Evolutionary conservation across 2,329 filamentous ascomycete genomes (phyloP), one percentile per base, ranked within the genome.

Genomic region (Graphium sp.): DNA sequence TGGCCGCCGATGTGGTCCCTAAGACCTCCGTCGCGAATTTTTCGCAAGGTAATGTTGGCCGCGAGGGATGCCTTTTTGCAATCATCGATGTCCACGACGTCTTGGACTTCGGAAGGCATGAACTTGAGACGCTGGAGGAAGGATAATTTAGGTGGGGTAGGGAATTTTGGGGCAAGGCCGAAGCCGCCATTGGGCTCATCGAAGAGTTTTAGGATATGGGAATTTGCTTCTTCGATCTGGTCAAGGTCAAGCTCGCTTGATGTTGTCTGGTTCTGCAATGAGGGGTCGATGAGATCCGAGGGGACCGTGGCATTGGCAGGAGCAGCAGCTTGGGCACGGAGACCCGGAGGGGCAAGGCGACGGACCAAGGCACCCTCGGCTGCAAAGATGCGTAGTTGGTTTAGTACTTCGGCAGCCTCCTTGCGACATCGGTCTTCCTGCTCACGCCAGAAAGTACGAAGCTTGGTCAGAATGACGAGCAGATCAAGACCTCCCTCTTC

Each of bases 81-180:
- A 37, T 92, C 84, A 11, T 73, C 61, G 15, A 75, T 65, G 11
- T 89, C 87, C n/a, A 95, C 72, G n/a, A 95, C 73, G 48, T 93
- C 82, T 17, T 70, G 61, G 1, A 94, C 81, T 4, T 74, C 70
- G 10, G 55, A 53, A 0, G 82, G 79, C 34, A 81, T 83, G 20
- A 67, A 65, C 3, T 68, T 64, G 3, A 95, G 62, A 12, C 77
- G 69, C 14, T 95, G 59, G 32, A 98, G 56, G 41, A 94, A 91
- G 9, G 70, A 67, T 27, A 95, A 57, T 42, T 93, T 93, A 0
- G 78, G 69, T 0, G 89, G 81, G 0, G 84, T 93, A 2, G 84
- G 73, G 37, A 94, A 95, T 49, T 95, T 95, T 16, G 87, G 84
- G 7, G 78, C 74, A 12, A 62, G 50, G 1, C 74, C 74, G 46